These are phyloP conservation scores for Atkinsonella hypoxylon DNA, from an alignment of 2,329 filamentous ascomycete species.

Conservation along the genomic window DNA sequence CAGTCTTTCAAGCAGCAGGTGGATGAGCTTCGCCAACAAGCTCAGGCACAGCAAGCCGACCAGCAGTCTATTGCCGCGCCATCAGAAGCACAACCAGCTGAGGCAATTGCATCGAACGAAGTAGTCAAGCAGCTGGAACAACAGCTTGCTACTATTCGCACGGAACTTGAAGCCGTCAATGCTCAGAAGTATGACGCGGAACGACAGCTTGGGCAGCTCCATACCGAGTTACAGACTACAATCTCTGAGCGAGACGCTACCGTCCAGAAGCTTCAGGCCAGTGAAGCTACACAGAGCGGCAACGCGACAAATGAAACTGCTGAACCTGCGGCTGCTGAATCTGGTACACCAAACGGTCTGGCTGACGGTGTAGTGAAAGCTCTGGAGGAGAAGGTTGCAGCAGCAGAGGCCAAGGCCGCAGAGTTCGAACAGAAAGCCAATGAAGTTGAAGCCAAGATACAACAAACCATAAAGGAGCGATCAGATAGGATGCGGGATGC, in stretches of 20 bases:
- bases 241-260: conserved; percentile 54
- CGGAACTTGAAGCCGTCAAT: conserved; percentile 53
- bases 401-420: conserved; percentile 47
- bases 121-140: conserved; percentile 35
- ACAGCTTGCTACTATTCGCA: conserved; percentile 35
- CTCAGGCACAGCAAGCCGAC: conserved; percentile 11
- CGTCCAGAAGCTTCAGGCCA: conserved; percentile 25
- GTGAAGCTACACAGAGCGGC: conserved; percentile 11
- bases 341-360: conserved; percentile 19
- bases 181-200: conserved; percentile 60
- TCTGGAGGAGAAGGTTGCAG: conserved; percentile 50
- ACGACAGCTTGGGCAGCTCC: conserved; percentile 43
- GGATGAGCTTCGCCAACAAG: conserved; percentile 25
- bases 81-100: conserved; percentile 12
- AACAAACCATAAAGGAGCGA: conserved; percentile 49
- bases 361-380: conserved; percentile 47
- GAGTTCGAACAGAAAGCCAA: conserved; percentile 53
- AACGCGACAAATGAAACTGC: neutral
- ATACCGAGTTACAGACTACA: conserved; percentile 47
- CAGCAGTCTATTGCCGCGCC: conserved; percentile 15
- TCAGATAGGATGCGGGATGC: conserved; percentile 58
- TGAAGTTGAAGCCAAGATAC: conserved; percentile 51
- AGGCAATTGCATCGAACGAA: conserved; percentile 32
- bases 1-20: conserved; percentile 30
- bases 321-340: neutral